Evolutionary conservation across 2,329 filamentous ascomycete genomes (phyloP).

Genomic region (Endoconidiophora polonica): DNA sequence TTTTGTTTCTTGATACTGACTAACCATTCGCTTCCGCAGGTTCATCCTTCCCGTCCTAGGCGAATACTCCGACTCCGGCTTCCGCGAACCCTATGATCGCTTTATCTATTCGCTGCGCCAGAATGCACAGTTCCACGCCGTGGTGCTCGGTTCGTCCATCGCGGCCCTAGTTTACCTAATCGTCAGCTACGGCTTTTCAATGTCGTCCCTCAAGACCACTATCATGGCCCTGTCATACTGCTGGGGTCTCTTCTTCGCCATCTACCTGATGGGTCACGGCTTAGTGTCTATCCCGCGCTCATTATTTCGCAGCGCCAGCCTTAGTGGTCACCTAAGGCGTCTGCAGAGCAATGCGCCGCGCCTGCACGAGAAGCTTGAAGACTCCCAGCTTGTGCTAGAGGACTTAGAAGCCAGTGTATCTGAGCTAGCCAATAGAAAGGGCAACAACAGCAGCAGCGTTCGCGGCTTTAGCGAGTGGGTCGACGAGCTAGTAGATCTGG

Average conservation of each 20-base stretch:
- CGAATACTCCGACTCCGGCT: slow-evolving; percentile 88
- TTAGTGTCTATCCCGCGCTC: slow-evolving; percentile 77
- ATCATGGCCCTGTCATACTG: slow-evolving; percentile 91
- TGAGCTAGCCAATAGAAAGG: slow-evolving; percentile 63
- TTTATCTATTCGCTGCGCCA: slow-evolving; percentile 69
- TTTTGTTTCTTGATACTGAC: too few relatives aligned
- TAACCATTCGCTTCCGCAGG: slow-evolving; percentile 29
- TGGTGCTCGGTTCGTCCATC: slow-evolving; percentile 53
- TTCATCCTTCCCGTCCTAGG: slow-evolving; percentile 81
- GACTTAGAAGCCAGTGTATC: slow-evolving; percentile 66
- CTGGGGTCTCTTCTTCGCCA: slow-evolving; percentile 79
- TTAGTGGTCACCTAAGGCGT: slow-evolving; percentile 54
- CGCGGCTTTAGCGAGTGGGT: slow-evolving; percentile 81
- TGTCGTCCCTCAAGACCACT: slow-evolving; percentile 59
- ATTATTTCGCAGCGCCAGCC: slow-evolving; percentile 63
- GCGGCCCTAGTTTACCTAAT: slow-evolving; percentile 72
- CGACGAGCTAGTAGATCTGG: slow-evolving; percentile 72
- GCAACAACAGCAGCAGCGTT: slow-evolving; percentile 37
- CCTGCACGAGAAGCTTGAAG: slow-evolving; percentile 73
- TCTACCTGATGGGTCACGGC: slow-evolving; percentile 96
- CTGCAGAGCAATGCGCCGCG: slow-evolving; percentile 67
- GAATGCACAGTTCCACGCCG: slow-evolving; percentile 78
- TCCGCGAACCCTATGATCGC: slow-evolving; percentile 68
- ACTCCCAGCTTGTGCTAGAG: slow-evolving; percentile 63
- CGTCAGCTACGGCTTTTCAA: slow-evolving; percentile 55